A percentile compares a stretch with the other conserved stretches of the same genome.
Conservation (phyloP, 1,284 basidiomycete species). For the Papiliotrema nemorosa region DNA sequence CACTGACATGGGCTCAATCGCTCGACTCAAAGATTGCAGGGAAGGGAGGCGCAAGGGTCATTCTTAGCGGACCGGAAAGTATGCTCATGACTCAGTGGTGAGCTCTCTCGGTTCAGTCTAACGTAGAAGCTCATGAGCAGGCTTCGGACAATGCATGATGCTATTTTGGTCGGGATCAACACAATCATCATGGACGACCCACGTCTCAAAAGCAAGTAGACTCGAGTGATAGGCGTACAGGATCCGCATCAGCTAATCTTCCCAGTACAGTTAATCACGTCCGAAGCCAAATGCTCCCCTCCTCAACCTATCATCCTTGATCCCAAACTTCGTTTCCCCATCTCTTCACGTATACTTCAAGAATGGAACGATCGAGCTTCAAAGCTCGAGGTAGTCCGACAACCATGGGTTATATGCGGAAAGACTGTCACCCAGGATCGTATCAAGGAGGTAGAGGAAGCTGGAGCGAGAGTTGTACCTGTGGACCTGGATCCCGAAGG, state of each 20-base stretch:
- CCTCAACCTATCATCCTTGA: slow-evolving; percentile 87
- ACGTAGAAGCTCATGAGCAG: slow-evolving; percentile 46
- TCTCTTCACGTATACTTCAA: slow-evolving; percentile 66
- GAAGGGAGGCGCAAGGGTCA: slow-evolving; percentile 65
- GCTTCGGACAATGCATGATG: slow-evolving; percentile 86
- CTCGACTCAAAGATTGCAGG: slow-evolving; percentile 91
- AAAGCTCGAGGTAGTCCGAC: slow-evolving; percentile 56
- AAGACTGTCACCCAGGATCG: slow-evolving; percentile 27
- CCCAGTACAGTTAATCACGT: slow-evolving; percentile 11
- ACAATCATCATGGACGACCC: slow-evolving; percentile 91
- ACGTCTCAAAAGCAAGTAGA: slow-evolving; percentile 74
- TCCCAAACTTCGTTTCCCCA: slow-evolving; percentile 62
- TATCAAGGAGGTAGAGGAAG: slow-evolving; percentile 34
- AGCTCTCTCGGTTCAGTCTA: slow-evolving; percentile 10
- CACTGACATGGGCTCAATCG: slow-evolving; percentile 93
- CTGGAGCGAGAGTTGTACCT: slow-evolving; percentile 41
- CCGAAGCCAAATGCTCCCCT: slow-evolving; percentile 44
- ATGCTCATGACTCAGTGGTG: slow-evolving; percentile 94
- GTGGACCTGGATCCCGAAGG: slow-evolving; percentile 49
- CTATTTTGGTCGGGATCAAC: slow-evolving; percentile 84
- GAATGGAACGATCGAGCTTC: slow-evolving; percentile 24
- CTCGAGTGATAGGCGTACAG: not conserved
- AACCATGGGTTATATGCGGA: slow-evolving; percentile 69
- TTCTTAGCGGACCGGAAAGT: slow-evolving; percentile 79
- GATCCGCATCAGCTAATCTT: too few species aligned